Evolutionary conservation across 345 rosid genomes (phyloP).

Genomic region (Streptanthus diversifolius): DNA sequence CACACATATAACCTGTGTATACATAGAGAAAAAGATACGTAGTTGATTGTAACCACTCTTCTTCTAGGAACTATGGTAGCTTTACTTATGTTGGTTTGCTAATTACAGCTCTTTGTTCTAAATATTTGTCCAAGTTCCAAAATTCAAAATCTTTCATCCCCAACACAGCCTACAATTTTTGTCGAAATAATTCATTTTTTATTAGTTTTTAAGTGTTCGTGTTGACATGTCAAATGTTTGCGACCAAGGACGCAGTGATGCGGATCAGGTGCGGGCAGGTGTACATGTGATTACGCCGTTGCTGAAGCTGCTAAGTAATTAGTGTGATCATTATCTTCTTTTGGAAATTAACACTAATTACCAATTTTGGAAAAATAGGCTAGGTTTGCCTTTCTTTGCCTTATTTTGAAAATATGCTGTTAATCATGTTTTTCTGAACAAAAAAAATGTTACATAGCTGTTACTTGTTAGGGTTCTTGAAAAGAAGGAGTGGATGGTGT

Average conservation of each 20-base stretch:
- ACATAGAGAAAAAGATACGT: background rate
- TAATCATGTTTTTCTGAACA: background rate
- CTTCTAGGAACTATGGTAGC: background rate
- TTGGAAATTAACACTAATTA: background rate
- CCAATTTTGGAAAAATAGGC: background rate
- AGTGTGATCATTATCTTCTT: conserved; percentile 5
- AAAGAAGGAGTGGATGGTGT: background rate
- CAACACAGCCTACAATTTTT: background rate
- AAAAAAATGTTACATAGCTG: too few species aligned
- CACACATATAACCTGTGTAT: background rate
- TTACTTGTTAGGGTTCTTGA: too few species aligned
- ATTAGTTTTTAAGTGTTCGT: conserved; percentile 6
- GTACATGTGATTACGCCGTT: conserved; percentile 23
- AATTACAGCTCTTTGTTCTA: background rate
- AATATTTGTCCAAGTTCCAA: background rate
- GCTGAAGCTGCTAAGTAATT: conserved; percentile 9
- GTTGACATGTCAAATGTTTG: conserved; percentile 26
- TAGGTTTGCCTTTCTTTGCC: background rate
- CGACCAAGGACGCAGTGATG: conserved; percentile 4
- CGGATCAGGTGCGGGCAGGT: conserved; percentile 33
- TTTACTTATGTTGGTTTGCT: conserved; percentile 3
- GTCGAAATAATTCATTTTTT: background rate
- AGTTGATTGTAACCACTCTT: background rate
- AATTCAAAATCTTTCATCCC: background rate
- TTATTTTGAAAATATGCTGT: too few species aligned